Percentiles rank a stretch among this genome's conserved stretches.
phyloP scores from a whole-genome alignment of 2,329 filamentous ascomycete species.

The Cercospora sp. region DNA sequence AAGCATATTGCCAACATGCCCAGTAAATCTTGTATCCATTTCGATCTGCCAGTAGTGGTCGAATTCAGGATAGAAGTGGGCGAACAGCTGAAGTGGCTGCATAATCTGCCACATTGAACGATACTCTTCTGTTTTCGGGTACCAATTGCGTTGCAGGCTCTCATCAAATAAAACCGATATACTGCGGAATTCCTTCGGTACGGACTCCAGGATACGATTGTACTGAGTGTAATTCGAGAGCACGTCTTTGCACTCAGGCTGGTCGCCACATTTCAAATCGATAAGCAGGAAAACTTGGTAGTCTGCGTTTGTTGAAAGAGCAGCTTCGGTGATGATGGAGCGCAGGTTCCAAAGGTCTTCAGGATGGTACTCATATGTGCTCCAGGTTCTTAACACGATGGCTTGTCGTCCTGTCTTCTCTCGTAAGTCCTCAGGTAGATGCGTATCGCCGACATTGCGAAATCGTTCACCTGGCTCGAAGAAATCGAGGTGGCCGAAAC shows the following conservation, averaged over 20 bases:
- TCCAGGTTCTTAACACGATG: constrained; percentile 72
- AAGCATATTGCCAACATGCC: constrained; percentile 60
- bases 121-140: constrained; percentile 71
- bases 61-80: constrained; percentile 48
- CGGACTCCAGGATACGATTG: constrained; percentile 44
- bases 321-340: constrained; percentile 76
- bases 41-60: constrained; percentile 75
- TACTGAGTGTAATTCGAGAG: constrained; percentile 67
- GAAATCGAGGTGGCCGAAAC: neutral
- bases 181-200: constrained; percentile 79
- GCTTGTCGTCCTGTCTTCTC: constrained; percentile 11
- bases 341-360: constrained; percentile 77
- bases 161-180: constrained; percentile 89
- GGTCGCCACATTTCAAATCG: constrained; percentile 78
- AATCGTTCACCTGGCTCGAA: constrained; percentile 43
- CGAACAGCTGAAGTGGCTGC: constrained; percentile 56
- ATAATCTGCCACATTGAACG: constrained; percentile 60
- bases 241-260: constrained; percentile 61
- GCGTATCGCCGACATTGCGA: constrained; percentile 35
- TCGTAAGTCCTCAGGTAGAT: neutral
- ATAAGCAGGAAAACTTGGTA: constrained; percentile 82
- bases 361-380: constrained; percentile 71
- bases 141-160: constrained; percentile 75
- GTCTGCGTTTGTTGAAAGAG: constrained; percentile 74
- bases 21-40: constrained; percentile 75